A percentile compares a stretch with the other conserved stretches of the same genome.
These are phyloP conservation scores for Limonomyces culmigenus DNA, from an alignment of 1,284 basidiomycete genomes.

Conservation along the genomic window DNA sequence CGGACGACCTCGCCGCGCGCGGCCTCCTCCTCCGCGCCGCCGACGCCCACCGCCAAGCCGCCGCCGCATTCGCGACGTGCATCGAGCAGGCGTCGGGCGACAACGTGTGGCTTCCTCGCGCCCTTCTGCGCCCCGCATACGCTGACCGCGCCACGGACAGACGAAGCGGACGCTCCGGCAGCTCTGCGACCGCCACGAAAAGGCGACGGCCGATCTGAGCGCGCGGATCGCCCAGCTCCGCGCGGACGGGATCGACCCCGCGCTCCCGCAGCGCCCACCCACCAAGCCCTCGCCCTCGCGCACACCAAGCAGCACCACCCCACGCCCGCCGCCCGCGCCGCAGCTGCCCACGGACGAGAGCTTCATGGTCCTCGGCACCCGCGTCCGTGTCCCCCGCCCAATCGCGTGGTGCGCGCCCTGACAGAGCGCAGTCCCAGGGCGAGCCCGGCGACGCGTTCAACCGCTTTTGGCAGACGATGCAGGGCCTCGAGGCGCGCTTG, in stretches of 20 bases:
- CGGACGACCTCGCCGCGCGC: constrained; percentile 46
- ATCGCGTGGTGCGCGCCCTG: constrained; percentile 6
- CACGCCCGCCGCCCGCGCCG: neutral
- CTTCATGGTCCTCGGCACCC: constrained; percentile 68
- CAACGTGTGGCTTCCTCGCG: constrained; percentile 28
- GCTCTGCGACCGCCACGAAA: constrained; percentile 55
- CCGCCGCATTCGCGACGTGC: constrained; percentile 52
- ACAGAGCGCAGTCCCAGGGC: constrained; percentile 23
- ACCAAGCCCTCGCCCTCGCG: constrained; percentile 26
- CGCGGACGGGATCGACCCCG: constrained; percentile 59
- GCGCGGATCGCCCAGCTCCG: constrained; percentile 48
- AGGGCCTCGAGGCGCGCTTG: constrained; percentile 66
- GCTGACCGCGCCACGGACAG: constrained; percentile 19
- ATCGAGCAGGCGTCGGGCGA: constrained; percentile 53
- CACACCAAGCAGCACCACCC: constrained; percentile 7
- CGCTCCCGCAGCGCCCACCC: constrained; percentile 23
- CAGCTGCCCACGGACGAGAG: constrained; percentile 51
- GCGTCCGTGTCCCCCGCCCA: constrained; percentile 17
- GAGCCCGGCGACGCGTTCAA: constrained; percentile 70
- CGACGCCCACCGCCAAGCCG: constrained; percentile 48
- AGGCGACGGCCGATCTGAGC: constrained; percentile 50
- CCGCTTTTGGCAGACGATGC: constrained; percentile 71
- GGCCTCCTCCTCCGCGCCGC: constrained; percentile 52
- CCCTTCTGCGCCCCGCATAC: constrained; percentile 6
- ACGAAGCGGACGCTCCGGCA: constrained; percentile 59